Evolutionary conservation across 192 early-diverging fungal species (phyloP), one percentile per base, ranked within the genome.

Genomic region (Glomus cerebriforme): DNA sequence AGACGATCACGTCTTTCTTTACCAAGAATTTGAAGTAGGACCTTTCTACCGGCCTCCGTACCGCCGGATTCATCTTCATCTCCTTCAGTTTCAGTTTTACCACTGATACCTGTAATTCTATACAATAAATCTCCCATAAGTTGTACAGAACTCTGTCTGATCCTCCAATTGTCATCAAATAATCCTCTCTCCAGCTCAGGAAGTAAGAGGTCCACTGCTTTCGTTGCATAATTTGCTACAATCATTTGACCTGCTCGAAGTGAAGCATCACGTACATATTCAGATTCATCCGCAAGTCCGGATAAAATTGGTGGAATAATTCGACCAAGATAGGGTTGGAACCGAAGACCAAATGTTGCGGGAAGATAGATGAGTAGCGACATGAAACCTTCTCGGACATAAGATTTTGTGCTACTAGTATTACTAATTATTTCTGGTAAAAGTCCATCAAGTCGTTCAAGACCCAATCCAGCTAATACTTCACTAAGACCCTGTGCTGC

Each of bases 401-500:
- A 91, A 2, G 91, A 77, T 75, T 89, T 90, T n/a, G 88, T 67
- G 64, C 91, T 93, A 74, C 83, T 85, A 19, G 90, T 85, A 82
- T 95, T 95, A 74, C 90, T 89, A 26, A 99, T 82, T 45, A 99
- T 91, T 75, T 98, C 96, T 22, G 97, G 96, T 65, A 99, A 85
- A 62, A 99, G 86, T 8, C 89, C 90, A 71, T 98, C 96, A 83
- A 99, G 80, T 6, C 94, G 89, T 64, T 90, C 88, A 37, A 97
- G 77, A 17, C 97, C 97, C 26, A 98, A 83, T 63, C 97, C 97
- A 10, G 96, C 89, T 7, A 99, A 84, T 12, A 99, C 92, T 83
- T 99, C 98, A 29, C 92, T 92, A 74, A 99, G 87, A 77, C 98
- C 98, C 86, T 99, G 98, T 5, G 98, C 96, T 34, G 98, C 96